Percentiles rank a stretch among this genome's conserved stretches.
Evolutionary conservation across 2,329 filamentous ascomycete genomes (phyloP).

Genomic region (Aspergillus sp.): DNA sequence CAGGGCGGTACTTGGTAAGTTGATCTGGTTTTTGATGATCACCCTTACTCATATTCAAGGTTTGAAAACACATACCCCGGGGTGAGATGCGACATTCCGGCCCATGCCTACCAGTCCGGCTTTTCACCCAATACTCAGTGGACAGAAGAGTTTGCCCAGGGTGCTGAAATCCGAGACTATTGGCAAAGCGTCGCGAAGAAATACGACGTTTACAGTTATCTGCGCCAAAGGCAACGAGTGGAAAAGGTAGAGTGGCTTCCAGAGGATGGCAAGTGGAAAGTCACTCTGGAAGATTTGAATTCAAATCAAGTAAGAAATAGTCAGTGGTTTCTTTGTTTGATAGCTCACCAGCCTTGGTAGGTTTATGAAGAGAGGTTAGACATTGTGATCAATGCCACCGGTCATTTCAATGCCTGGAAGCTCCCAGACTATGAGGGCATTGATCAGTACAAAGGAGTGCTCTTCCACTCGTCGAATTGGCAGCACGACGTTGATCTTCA

Average conservation of each 20-base stretch:
- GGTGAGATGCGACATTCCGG: slow-evolving; percentile 64
- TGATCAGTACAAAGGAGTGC: slow-evolving; percentile 48
- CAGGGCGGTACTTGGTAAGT: slow-evolving; percentile 44
- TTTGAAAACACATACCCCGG: slow-evolving; percentile 53
- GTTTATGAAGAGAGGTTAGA: slow-evolving; percentile 49
- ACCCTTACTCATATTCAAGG: slow-evolving; percentile 17
- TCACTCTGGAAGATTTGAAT: slow-evolving; percentile 38
- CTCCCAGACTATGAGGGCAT: slow-evolving; percentile 59
- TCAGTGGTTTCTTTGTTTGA: background rate
- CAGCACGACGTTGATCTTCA: slow-evolving; percentile 48
- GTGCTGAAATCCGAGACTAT: slow-evolving; percentile 63
- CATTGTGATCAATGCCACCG: slow-evolving; percentile 59
- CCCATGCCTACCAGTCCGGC: slow-evolving; percentile 65
- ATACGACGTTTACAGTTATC: slow-evolving; percentile 58
- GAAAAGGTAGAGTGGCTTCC: slow-evolving; percentile 54
- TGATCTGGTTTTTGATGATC: background rate
- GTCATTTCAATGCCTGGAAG: slow-evolving; percentile 62
- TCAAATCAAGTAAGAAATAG: slow-evolving; percentile 13
- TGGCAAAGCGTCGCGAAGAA: slow-evolving; percentile 60
- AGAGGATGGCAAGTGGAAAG: slow-evolving; percentile 50
- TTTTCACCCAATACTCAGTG: slow-evolving; percentile 66
- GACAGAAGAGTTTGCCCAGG: slow-evolving; percentile 64
- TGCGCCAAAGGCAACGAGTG: slow-evolving; percentile 54
- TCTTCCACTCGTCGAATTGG: slow-evolving; percentile 61
- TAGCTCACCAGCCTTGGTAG: slow-evolving; percentile 7